Evolutionary conservation across 192 early-diverging fungal genomes (phyloP), one percentile per base, ranked within the genome.

Genomic region (Cladochytrium replicatum): DNA sequence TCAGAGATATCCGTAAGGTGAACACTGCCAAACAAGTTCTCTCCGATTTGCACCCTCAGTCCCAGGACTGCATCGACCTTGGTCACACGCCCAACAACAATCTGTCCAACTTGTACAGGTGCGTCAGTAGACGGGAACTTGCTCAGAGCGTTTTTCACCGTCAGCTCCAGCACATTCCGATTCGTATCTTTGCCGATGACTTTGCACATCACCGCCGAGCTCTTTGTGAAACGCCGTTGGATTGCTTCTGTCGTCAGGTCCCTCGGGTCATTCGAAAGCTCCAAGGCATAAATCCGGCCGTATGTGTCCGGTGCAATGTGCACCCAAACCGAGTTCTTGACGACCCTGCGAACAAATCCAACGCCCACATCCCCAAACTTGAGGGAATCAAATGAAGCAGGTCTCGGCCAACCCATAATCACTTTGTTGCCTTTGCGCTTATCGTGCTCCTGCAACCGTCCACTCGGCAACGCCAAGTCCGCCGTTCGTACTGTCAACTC

Each of bases 1-100:
- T 79, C 79, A 9, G 49, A 43, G 34, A 84, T 54, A 46, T 94
- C 73, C 7, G 82, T 79, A 11, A 79, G 46, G 34, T 70, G 64
- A 15, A 80, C 68, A 11, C 68, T 64, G 38, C 88, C 88, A 55
- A 63, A 69, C 19, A 84, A 49, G 41, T 50, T 48, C 27, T 68
- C 64, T 3, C 60, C 61, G 24, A 91, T 45, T 26, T 71, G 57
- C 22, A 87, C 67, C 32, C 71, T 64, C 44, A 88, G 42, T 21
- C 74, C 75, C 19, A 57, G 43, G 23, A 4, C 50, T 2, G 62
- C 24, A 28, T 74, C 62, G n/a, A 78, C 50, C 21, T 64, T 68
- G 26, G 55, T 60, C 17, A 93, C 55, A 5, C 66, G 59, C 29
- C 77, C 84, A 32, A 65, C 52, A 8, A 81, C 48, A n/a, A 71